Evolutionary conservation across 441 rosid species (phyloP), one percentile per base, ranked within the genome.

Genomic region (Dalechampia spathulata): DNA sequence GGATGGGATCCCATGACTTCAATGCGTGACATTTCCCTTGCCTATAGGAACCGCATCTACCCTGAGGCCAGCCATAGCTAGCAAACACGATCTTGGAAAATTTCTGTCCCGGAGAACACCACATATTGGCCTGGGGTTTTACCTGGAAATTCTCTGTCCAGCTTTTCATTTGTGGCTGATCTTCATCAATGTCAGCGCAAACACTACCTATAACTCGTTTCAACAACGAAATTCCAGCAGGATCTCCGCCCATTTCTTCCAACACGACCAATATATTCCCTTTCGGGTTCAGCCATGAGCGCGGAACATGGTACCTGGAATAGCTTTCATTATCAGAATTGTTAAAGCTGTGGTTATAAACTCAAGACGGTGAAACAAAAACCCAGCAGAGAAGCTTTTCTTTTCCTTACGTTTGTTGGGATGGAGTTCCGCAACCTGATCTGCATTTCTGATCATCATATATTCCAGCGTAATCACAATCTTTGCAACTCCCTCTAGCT

Each of bases 241-340:
- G 99, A 49, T 92, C 83, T 8, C 99, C 97, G 14, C 97, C 99
- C 84, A 79, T 78, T 77, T 92, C 99, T 72, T 92, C 99, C 48
- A 89, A 89, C 53, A 93, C 88, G 28, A 89, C 97, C 71, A 93
- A 56, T 41, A 83, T 66, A 68, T 92, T 92, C 49, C 87, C 92
- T 0, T 57, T 78, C 26, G 99, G 90, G 36, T 72, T 78, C 47
- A 92, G 83, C 99, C 99, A 92, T 1, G 92, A 83, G 17, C 78
- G 79, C 48, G 99, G 99, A 51, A 92, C 81, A 37, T 92, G 99
- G 52, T 92, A 93, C 95, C 96, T 90, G 76, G 32, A 17, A 55
- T 23, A 26, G 20, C 32, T 7, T 17, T 23, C 34, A 15, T 46
- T 16, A 19, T 57, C 32, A 43, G 9, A 7, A n/a, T 16, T 15